phyloP scores from a whole-genome alignment of 139 green algal species.

The Pseudopediastrum boryanum region DNA sequence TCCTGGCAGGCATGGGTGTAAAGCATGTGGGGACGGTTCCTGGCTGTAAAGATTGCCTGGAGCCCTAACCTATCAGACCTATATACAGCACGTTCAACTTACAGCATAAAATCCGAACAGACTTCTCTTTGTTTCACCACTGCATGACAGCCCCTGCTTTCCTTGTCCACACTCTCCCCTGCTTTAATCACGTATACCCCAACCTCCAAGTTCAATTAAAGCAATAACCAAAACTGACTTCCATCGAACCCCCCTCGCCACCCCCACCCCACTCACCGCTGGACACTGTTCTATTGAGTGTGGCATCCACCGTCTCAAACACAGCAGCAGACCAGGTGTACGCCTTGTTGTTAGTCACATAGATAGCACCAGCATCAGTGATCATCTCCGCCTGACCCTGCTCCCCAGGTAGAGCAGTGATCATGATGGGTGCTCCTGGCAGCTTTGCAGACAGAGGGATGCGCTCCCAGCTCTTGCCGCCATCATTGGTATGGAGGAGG shows the following conservation, averaged over 20 bases:
- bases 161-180: too few species aligned
- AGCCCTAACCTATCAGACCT: too few species aligned
- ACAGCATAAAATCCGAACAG: too few species aligned
- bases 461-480: constrained; percentile 94
- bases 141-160: too few species aligned
- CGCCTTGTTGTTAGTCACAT: constrained; percentile 93
- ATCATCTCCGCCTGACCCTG: constrained; percentile 90
- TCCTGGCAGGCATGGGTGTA: too few species aligned
- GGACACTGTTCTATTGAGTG: constrained; percentile 95
- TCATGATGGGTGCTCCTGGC: constrained; percentile 83
- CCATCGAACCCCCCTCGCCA: background rate
- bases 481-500: constrained; percentile 95
- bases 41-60: too few species aligned
- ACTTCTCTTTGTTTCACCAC: too few species aligned
- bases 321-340: constrained; percentile 97
- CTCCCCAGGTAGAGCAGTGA: constrained; percentile 75
- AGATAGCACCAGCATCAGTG: constrained; percentile 98
- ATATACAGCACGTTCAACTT: too few species aligned
- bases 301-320: constrained; percentile 98
- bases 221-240: background rate
- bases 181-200: too few species aligned
- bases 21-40: too few species aligned
- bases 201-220: too few species aligned
- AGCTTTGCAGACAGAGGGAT: constrained; percentile 94
- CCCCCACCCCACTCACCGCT: constrained; percentile 51